Evolutionary conservation across 1,139 yeast genomes (phyloP).

Genomic region (Yarrowia galli): DNA sequence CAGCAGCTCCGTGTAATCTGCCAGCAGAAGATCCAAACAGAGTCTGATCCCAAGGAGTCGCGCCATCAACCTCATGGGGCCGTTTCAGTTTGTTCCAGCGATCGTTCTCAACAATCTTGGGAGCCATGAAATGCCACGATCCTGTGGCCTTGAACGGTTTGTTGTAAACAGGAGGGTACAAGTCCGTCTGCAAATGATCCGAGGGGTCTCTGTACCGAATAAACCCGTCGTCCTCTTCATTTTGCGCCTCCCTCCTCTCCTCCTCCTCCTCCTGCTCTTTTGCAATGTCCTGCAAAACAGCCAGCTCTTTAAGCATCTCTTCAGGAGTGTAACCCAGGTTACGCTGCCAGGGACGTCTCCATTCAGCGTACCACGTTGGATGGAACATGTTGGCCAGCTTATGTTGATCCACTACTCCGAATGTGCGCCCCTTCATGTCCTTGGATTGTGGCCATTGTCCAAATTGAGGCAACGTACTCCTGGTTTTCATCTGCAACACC

Average conservation of each 20-base stretch:
- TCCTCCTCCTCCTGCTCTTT: background rate
- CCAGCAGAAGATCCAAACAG: background rate
- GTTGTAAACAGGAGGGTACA: background rate
- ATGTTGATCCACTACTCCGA: no score
- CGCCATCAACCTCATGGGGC: background rate
- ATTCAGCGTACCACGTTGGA: background rate
- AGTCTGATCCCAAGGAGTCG: background rate
- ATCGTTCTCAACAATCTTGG: no score
- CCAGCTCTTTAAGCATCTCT: background rate
- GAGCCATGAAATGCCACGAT: background rate
- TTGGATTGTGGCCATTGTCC: no score
- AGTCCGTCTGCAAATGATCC: background rate
- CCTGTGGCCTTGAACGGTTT: background rate
- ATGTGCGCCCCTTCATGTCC: no score
- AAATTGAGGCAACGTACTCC: no score
- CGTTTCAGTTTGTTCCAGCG: no score
- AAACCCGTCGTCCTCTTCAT: background rate
- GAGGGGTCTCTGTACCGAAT: background rate
- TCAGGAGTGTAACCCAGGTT: background rate
- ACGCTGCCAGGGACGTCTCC: constrained; percentile 11
- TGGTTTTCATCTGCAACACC: no score
- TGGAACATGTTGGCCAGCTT: background rate
- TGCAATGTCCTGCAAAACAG: background rate
- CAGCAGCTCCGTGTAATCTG: no score
- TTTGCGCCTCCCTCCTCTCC: background rate